Evolutionary conservation across 257 asterid genomes (phyloP).

Genomic region (Paulownia fortunei): DNA sequence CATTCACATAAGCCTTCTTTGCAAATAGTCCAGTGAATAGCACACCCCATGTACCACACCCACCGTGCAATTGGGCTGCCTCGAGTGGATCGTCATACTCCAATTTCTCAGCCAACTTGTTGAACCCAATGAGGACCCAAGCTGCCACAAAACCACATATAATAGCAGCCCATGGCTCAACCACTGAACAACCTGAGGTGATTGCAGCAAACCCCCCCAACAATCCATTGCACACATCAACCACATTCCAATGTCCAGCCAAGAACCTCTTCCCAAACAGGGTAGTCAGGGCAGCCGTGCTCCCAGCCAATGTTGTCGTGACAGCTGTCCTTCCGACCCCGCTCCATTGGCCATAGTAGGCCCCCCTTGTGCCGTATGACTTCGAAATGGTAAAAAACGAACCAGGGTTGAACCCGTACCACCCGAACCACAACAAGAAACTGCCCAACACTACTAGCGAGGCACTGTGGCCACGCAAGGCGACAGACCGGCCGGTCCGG

Average conservation of each 20-base stretch:
- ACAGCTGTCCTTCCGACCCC: constrained; percentile 75
- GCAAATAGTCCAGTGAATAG: constrained; percentile 73
- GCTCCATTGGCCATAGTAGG: constrained; percentile 74
- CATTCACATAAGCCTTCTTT: constrained; percentile 43
- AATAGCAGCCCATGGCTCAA: constrained; percentile 82
- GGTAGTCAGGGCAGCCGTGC: constrained; percentile 72
- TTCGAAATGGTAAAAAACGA: constrained; percentile 57
- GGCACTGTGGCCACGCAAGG: constrained; percentile 67
- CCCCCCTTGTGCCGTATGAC: constrained; percentile 42
- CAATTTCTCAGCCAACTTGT: constrained; percentile 54
- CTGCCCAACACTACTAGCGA: constrained; percentile 67
- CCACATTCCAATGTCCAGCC: constrained; percentile 69
- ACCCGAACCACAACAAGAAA: constrained; percentile 73
- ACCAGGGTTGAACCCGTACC: constrained; percentile 80
- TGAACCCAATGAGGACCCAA: constrained; percentile 67
- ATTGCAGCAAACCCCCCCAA: constrained; percentile 75
- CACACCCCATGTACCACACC: constrained; percentile 75
- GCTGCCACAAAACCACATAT: constrained; percentile 64
- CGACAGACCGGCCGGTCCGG: constrained; percentile 58
- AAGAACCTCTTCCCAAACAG: constrained; percentile 61
- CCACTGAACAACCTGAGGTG: constrained; percentile 73
- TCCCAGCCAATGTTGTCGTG: constrained; percentile 72
- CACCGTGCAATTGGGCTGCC: constrained; percentile 78
- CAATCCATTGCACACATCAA: constrained; percentile 70
- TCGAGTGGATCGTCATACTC: constrained; percentile 70